Evolutionary conservation across 1,139 yeast species (phyloP), one percentile per base, ranked within the genome.

Genomic region (Nakaseomyces uthaithaninus): DNA sequence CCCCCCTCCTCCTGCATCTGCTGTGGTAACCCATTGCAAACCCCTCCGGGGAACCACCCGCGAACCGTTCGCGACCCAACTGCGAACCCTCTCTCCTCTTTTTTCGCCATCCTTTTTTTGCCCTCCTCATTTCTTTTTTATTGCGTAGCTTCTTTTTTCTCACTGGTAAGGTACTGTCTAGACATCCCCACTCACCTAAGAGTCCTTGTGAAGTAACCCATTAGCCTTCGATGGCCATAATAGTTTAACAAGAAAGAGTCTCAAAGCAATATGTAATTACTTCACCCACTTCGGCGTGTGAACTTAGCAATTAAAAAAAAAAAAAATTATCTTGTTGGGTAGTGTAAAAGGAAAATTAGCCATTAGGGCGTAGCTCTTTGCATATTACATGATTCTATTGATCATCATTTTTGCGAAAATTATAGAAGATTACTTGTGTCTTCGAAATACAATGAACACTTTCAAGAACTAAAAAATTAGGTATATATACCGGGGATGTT

Each of bases 311-410:
- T n/a, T n/a, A n/a, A n/a, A n/a, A n/a, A n/a, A n/a, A n/a, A n/a
- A n/a, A n/a, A 27, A 27, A 27, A 18, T 14, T 27, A 22, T n/a
- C 15, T 27, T 27, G 30, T 27, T 27, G 30, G 30, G 30, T 27
- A 27, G 15, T 27, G 30, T 27, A 27, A n/a, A 27, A 27, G 30
- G 15, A 28, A 28, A 28, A 28, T 20, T 28, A 18, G 12, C n/a
- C n/a, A n/a, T n/a, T n/a, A 17, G 33, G 20, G 23, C 33, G 33
- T 28, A 28, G 12, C 23, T 28, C 33, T 28, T 28, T 28, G 33
- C 33, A 28, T 28, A 28, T 28, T 28, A 28, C 33, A 28, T 28
- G 33, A 28, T 28, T 27, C 27, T 14, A 4, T 5, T 27, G 4
- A 14, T 28, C 23, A 28, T 28, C 33, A 17, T 11, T 23, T n/a